phyloP scores from a whole-genome alignment of 2,329 filamentous ascomycete genomes.

The Nothophaeocryptopus gaeumannii region DNA sequence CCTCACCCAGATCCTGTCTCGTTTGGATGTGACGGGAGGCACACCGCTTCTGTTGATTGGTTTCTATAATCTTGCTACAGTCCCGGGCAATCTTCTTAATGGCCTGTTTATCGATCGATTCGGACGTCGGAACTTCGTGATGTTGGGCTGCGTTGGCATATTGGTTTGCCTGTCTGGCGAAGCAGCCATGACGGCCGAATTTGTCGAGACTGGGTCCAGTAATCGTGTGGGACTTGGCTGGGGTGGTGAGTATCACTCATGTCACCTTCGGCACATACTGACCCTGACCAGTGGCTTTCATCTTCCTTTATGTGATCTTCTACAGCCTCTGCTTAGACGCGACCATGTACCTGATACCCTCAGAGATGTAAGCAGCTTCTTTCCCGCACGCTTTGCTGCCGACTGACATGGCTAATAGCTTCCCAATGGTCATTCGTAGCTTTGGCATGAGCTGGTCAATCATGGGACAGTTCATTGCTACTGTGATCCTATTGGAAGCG shows the following conservation, averaged over 20 bases:
- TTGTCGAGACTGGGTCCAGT: conserved; percentile 5
- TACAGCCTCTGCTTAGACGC: conserved; percentile 6
- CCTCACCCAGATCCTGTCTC: background rate
- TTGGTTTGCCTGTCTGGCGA: conserved; percentile 6
- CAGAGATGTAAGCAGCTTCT: too few species aligned
- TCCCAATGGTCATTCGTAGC: conserved; percentile 18
- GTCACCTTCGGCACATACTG: too few species aligned
- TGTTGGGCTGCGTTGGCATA: conserved; percentile 10
- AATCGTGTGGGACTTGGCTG: conserved; percentile 10
- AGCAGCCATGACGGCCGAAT: conserved; percentile 11
- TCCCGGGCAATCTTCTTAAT: too few species aligned
- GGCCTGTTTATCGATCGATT: conserved; percentile 11
- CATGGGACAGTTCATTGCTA: conserved; percentile 16
- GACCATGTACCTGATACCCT: conserved; percentile 6
- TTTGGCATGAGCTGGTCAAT: conserved; percentile 15
- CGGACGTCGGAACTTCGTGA: conserved; percentile 10
- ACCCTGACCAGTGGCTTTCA: conserved; percentile 1
- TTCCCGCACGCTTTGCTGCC: background rate
- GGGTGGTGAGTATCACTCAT: background rate
- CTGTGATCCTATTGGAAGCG: conserved; percentile 16
- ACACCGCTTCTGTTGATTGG: conserved; percentile 6
- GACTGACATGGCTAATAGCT: conserved; percentile 1
- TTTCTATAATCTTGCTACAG: conserved; percentile 4
- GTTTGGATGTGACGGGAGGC: conserved; percentile 1
- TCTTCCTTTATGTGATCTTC: conserved; percentile 11